phyloP scores from a whole-genome alignment of 345 rosid species.

The Firmiana major region DNA sequence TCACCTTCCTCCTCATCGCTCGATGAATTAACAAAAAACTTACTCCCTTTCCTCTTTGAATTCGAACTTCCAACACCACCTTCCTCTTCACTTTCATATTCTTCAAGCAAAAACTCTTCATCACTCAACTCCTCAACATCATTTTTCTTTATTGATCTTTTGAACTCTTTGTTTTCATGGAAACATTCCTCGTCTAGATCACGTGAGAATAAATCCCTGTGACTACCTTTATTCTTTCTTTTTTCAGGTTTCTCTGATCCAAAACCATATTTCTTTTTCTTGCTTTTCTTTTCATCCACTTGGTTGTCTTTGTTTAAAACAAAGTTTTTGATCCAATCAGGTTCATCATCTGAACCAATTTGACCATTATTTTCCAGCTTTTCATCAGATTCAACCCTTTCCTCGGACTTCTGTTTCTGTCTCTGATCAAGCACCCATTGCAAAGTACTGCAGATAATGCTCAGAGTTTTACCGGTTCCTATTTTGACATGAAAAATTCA shows the following conservation, averaged over 20 bases:
- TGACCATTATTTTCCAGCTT: constrained; percentile 17
- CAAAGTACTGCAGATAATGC: constrained; percentile 79
- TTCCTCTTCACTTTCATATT: constrained; percentile 70
- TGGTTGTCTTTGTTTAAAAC: constrained; percentile 27
- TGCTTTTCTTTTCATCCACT: constrained; percentile 25
- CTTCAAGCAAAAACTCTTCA: constrained; percentile 72
- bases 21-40: constrained; percentile 43
- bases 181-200: constrained; percentile 24
- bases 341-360: constrained; percentile 56
- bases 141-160: constrained; percentile 22
- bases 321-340: constrained; percentile 78
- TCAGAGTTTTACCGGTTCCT: constrained; percentile 94
- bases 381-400: constrained; percentile 11
- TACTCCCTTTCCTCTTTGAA: constrained; percentile 13
- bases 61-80: neutral
- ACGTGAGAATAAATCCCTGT: constrained; percentile 15
- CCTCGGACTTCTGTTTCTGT: constrained; percentile 31
- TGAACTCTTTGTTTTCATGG: constrained; percentile 15
- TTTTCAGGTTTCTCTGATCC: constrained; percentile 23
- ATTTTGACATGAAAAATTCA: neutral
- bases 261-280: constrained; percentile 26
- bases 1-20: constrained; percentile 55
- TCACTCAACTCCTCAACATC: constrained; percentile 41
- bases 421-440: constrained; percentile 72
- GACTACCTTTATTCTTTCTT: constrained; percentile 25